Conservation (phyloP, 495 filamentous ascomycete genomes). For the Hypoxylon trugodes region DNA sequence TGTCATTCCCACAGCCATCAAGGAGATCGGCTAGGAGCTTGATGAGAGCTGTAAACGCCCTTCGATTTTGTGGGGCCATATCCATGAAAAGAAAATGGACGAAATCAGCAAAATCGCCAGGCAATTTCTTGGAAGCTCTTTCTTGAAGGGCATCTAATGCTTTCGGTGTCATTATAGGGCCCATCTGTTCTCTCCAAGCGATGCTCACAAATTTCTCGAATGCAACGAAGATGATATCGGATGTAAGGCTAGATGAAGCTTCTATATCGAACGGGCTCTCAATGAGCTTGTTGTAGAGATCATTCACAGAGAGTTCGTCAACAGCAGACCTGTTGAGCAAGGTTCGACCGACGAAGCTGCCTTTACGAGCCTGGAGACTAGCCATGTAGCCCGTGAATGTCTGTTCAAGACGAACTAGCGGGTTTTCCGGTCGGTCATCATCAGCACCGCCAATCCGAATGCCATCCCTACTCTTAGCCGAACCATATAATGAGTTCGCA, state of each 20-base stretch:
- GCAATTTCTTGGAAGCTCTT: constrained; percentile 75
- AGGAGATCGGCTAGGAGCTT: constrained; percentile 88
- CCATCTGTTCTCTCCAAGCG: constrained; percentile 90
- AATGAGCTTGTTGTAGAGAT: constrained; percentile 87
- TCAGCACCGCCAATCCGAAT: constrained; percentile 51
- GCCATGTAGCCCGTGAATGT: constrained; percentile 86
- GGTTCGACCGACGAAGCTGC: constrained; percentile 80
- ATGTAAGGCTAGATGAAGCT: constrained; percentile 74
- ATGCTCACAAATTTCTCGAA: constrained; percentile 93
- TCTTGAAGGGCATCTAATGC: constrained; percentile 73
- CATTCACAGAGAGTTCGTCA: constrained; percentile 83
- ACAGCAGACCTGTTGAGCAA: constrained; percentile 74
- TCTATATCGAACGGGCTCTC: constrained; percentile 81
- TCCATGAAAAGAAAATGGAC: constrained; percentile 79
- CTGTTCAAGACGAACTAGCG: constrained; percentile 78
- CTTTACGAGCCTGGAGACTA: constrained; percentile 82
- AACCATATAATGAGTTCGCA: constrained; percentile 53
- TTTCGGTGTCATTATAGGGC: constrained; percentile 73
- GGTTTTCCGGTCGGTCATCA: constrained; percentile 60
- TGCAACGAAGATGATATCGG: constrained; percentile 90
- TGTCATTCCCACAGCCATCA: constrained; percentile 93
- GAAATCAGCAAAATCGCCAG: constrained; percentile 84
- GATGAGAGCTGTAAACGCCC: constrained; percentile 84
- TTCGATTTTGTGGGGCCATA: constrained; percentile 89
- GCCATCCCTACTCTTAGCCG: constrained; percentile 58